phyloP scores from a whole-genome alignment of 257 asterid genomes.

The Mitragyna speciosa region DNA sequence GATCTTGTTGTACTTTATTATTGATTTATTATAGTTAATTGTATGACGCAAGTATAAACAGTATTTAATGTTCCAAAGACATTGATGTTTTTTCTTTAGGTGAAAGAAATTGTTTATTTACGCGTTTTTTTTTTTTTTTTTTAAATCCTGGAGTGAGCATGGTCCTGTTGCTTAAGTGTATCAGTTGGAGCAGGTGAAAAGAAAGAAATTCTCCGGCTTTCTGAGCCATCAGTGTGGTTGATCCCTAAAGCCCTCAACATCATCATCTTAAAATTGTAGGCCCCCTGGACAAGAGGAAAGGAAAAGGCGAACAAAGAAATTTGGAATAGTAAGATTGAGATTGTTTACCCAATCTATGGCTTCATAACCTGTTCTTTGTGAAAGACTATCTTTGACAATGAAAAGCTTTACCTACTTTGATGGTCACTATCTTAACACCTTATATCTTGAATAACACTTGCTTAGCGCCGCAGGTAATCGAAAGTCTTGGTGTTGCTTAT shows the following conservation, averaged over 20 bases:
- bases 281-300: background rate
- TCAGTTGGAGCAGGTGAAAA: background rate
- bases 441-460: background rate
- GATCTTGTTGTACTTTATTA: conserved; percentile 4
- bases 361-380: background rate
- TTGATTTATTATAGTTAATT: background rate
- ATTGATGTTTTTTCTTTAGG: background rate
- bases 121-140: background rate
- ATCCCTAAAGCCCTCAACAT: background rate
- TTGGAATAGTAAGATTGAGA: background rate
- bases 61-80: background rate
- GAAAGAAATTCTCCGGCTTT: no score
- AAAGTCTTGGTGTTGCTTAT: background rate
- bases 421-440: background rate
- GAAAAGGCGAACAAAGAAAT: background rate
- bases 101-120: background rate
- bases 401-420: background rate
- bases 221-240: background rate
- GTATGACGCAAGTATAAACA: background rate
- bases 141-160: background rate
- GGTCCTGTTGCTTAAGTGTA: background rate
- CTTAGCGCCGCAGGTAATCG: background rate
- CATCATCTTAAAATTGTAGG: background rate
- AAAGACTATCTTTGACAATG: background rate
- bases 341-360: background rate